These are phyloP conservation scores for Suillus occidentalis DNA, from an alignment of 768 basidiomycete genomes.

Conservation along the genomic window DNA sequence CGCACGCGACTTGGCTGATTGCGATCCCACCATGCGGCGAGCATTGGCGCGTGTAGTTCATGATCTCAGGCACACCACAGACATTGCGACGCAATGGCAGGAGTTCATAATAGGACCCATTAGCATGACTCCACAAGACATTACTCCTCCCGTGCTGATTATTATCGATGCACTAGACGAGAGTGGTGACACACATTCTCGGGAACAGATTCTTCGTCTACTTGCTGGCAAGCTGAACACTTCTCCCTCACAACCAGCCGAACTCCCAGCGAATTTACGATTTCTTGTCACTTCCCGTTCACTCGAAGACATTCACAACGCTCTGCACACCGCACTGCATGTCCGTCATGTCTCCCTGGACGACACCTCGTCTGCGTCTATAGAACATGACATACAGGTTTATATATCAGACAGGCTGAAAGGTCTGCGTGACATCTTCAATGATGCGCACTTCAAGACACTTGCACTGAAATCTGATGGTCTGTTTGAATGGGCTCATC, in stretches of 20 bases:
- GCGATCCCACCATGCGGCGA: conserved; percentile 2
- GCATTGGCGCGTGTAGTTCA: not conserved
- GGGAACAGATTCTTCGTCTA: conserved; percentile 15
- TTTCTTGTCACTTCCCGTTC: conserved; percentile 19
- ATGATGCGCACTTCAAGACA: not conserved
- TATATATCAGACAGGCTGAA: not conserved
- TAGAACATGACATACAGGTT: conserved; percentile 2
- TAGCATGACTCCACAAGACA: not conserved
- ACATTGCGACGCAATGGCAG: conserved; percentile 14
- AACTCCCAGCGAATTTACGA: conserved; percentile 11
- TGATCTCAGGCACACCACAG: not conserved
- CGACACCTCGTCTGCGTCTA: not conserved
- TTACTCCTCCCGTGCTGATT: conserved; percentile 21
- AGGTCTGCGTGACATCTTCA: not conserved
- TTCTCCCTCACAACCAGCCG: not conserved
- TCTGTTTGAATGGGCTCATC: conserved; percentile 9
- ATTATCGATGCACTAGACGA: conserved; percentile 27
- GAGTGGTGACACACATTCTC: conserved; percentile 10
- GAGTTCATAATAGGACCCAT: conserved; percentile 18
- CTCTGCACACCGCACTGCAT: conserved; percentile 5
- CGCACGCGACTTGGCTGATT: not conserved
- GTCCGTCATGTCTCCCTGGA: conserved; percentile 4
- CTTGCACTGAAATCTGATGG: conserved; percentile 5
- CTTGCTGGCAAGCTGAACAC: not conserved
- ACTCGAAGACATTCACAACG: conserved; percentile 6